Conservation (phyloP, 2,329 filamentous ascomycete genomes). For the Stagonosporopsis cucurbitacearum region DNA sequence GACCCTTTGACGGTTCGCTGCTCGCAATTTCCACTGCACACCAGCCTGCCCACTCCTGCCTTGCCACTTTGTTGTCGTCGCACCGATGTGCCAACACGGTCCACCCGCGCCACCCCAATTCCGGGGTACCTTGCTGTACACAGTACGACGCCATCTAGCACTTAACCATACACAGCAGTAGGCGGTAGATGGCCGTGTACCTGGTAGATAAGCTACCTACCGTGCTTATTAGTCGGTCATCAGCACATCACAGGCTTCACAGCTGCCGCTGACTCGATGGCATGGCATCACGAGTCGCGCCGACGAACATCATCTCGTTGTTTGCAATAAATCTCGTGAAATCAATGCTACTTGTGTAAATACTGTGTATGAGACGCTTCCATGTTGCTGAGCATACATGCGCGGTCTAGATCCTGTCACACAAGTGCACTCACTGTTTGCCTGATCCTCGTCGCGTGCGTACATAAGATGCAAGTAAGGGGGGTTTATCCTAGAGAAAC, state of each 20-base stretch:
- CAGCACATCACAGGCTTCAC: conserved; percentile 1
- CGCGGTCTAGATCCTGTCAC: background rate
- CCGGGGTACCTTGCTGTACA: conserved; percentile 17
- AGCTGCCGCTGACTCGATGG: background rate
- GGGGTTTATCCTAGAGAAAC: background rate
- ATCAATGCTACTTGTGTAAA: no score
- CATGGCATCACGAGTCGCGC: conserved; percentile 2
- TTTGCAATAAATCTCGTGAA: no score
- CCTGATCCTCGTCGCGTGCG: background rate
- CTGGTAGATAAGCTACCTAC: no score
- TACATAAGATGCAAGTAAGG: conserved; percentile 2
- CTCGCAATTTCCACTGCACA: conserved; percentile 5
- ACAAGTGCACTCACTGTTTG: background rate
- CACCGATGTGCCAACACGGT: conserved; percentile 3
- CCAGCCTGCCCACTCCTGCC: no score
- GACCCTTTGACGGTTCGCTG: conserved; percentile 17
- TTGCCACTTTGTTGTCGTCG: conserved; percentile 11
- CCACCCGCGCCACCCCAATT: background rate
- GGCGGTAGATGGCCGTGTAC: no score
- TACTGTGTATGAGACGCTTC: no score
- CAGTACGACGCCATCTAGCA: conserved; percentile 3
- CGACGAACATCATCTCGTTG: background rate
- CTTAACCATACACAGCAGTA: no score
- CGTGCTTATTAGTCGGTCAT: background rate
- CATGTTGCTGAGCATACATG: no score